Base-by-base conservation (phyloP, 1,139 yeast species). In the Candida sanyaensis region DNA sequence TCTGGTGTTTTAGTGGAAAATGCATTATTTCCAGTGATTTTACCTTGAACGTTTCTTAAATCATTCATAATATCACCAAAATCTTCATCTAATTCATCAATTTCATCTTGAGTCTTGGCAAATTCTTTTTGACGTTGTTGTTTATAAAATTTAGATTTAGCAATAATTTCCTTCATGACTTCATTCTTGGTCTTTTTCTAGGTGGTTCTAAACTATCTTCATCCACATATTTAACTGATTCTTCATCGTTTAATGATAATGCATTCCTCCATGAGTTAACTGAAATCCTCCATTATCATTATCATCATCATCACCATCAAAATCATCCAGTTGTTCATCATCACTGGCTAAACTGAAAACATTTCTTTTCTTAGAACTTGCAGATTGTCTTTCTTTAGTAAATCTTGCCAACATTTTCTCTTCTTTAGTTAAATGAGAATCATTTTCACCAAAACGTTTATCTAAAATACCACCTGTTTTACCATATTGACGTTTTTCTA, bases 371-470 rank as follows among this genome's bases (percentile, higher is more conserved):
- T 64, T 63, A 21, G 77, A 73, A 17, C 41, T 24, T 1, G 81
- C 70, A 45, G 80, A 77, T 64, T 88, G 95, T 64, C 89, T 80
- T 72, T 93, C 99, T 50, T 85, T 80, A 1, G 97, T 88, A 69
- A 90, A 95, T 71, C 99, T 84, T 61, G 88, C 96, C 69, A 93
- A 79, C 97, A 92, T 92, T 65, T 88, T 89, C 60, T 93, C 97
- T 66, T 95, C 99, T 11, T 84, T 84, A 21, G 86, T 81, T 74
- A 95, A 63, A 43, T 77, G 70, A 32, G 79, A 72, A 66, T 89
- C 85, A 58, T 82, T 80, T 63, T 93, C 99, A 63, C 99, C 99
- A 66, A 95, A 93, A 68, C 99, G 83, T 57, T 90, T 78, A 72
- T 95, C 99, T 4, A 83, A 65, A 17, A 95, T 61, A 2, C 90